Evolutionary conservation across 148 eudicot species (phyloP), one percentile per base, ranked within the genome.

Genomic region (Cornus controversa): DNA sequence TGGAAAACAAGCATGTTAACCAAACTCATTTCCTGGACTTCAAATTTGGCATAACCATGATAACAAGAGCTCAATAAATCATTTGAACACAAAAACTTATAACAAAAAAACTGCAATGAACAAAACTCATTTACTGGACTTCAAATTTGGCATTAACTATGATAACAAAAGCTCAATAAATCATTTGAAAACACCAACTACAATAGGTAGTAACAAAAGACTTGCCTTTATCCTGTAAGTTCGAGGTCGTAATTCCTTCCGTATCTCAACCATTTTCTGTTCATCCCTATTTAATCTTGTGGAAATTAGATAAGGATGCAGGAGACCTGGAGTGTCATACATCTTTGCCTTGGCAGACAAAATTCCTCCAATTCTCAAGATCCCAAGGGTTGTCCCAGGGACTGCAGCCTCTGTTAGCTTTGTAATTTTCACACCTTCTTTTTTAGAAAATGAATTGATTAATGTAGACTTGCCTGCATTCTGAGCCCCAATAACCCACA

Each of bases 321-420:
- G 76, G 25, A 95, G 92, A 22, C 99, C 99, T 2, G 97, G 99
- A 31, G 97, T 93, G 77, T 95, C 99, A 78, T 93, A 95, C 96
- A 95, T 90, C 77, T 95, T 93, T 20, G 99, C 99, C 82, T 93
- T 95, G 70, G 93, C 97, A 20, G 96, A 87, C 79, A 95, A 80
- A 73, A 95, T 81, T 80, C 99, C 99, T 84, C 87, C 94, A 77
- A 95, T 91, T 84, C 94, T 93, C 76, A 95, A 71, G 64, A 95
- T 95, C 73, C 99, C 99, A 70, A 95, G 96, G 0, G 99, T 95
- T 23, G 99, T 95, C 74, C 99, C 99, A 67, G 99, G 99, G 80
- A 95, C 90, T 7, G 97, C 87, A 75, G 99, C 99, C 83, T 95
- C 97, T 4, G 99, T 93, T 67, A 95, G 96, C 80, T 88, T 95